Evolutionary conservation across 805 yeast species (phyloP).

Genomic region (Candida tammaniensis): DNA sequence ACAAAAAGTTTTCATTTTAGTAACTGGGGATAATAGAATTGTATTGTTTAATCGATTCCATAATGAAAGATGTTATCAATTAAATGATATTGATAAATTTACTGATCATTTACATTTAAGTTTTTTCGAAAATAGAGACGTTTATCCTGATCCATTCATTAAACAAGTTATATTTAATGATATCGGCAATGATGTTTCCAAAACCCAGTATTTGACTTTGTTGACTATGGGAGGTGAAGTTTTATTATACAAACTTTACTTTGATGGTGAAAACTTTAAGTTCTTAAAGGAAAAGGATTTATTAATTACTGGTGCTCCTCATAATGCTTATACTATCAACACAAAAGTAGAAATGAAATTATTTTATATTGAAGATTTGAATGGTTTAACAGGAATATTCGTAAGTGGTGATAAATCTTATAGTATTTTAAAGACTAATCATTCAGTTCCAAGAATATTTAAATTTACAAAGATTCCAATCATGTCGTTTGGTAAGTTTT

Average conservation of each 20-base stretch:
- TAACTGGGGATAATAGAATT: conserved; percentile 74
- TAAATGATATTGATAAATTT: conserved; percentile 47
- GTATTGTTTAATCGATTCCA: conserved; percentile 59
- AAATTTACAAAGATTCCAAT: conserved; percentile 64
- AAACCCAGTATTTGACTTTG: conserved; percentile 65
- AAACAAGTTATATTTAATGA: conserved; percentile 63
- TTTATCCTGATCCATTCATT: conserved; percentile 69
- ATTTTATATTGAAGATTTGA: conserved; percentile 55
- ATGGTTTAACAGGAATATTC: conserved; percentile 59
- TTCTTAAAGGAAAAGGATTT: conserved; percentile 44
- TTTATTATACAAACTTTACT: conserved; percentile 57
- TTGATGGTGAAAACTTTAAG: conserved; percentile 42
- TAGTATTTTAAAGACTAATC: conserved; percentile 60
- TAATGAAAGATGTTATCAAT: conserved; percentile 51
- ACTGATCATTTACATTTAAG: conserved; percentile 42
- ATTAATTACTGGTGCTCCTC: conserved; percentile 73
- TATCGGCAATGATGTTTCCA: conserved; percentile 55
- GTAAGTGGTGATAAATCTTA: conserved; percentile 76
- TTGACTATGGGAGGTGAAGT: conserved; percentile 83
- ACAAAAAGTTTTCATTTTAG: conserved; percentile 55
- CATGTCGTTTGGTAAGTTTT: conserved; percentile 62
- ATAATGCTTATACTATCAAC: conserved; percentile 68
- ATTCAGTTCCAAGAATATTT: conserved; percentile 62
- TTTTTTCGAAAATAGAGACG: conserved; percentile 48
- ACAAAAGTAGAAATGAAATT: conserved; percentile 67